Base-by-base conservation (phyloP, 2,329 filamentous ascomycete species). In the Monilinia fructigena region DNA sequence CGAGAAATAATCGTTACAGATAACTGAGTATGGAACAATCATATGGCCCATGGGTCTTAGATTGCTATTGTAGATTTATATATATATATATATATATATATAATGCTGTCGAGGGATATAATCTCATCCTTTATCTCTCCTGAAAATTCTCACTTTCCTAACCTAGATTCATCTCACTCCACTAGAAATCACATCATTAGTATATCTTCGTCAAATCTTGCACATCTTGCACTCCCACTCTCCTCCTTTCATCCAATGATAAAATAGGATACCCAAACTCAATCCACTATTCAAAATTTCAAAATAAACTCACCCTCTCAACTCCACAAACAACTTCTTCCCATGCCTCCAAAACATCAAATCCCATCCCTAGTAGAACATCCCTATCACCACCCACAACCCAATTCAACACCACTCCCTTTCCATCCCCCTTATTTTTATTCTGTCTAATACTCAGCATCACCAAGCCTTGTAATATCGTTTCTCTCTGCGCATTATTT, bases 341-440 rank as follows among this genome's bases (percentile, higher is more conserved):
- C 76, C 93, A 96, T 52, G 84, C 88, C 78, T 94, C 89, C 69
- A 93, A 79, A 55, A 91, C 85, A 70, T 87, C 86, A 74, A 96
- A 96, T 1, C 92, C 92, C 89, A 96, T 92, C 0, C 86, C 86
- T 65, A 88, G 82, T 67, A 96, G 80, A 47, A 88, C 86, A 76
- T 95, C 91, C 63, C 73, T 70, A 67, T 74, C 71, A 16, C 75
- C 73, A 0, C 72, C 72, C 23, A 68, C 58, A 28, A 76, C 73
- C 74, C 73, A 76, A 75, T 89, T 87, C 70, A 90, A 78, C 11
- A 66, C 42, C 67, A 89, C 78, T 64, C 71, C 72, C 2, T 83
- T 82, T 73, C 82, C 83, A 65, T 84, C 84, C n/a, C 85, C 85
- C 73, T 88, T 83, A 70, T 82, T 82, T 71, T 87, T 88, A 75